A percentile compares a stretch with the other conserved stretches of the same genome.
Conservation (phyloP, 768 basidiomycete species). For the Mycena vitilis region DNA sequence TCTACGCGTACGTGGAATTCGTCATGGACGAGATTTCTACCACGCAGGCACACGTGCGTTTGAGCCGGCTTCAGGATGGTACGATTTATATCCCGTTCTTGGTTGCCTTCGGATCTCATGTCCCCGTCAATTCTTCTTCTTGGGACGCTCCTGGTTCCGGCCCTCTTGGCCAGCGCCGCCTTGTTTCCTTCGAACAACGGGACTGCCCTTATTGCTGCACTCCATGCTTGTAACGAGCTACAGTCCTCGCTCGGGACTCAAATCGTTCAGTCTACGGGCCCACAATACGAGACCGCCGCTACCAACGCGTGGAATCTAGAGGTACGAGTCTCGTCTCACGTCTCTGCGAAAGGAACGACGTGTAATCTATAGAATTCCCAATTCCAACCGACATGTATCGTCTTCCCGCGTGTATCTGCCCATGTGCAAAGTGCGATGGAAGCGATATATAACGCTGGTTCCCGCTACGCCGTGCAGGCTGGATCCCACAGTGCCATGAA, state of each 20-base stretch:
- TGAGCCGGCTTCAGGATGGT: too few species aligned
- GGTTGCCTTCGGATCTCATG: background rate
- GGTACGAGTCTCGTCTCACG: background rate
- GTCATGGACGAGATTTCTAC: too few species aligned
- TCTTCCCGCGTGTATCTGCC: slow-evolving; percentile 29
- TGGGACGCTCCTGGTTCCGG: background rate
- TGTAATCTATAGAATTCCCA: slow-evolving; percentile 29
- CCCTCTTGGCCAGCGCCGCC: background rate
- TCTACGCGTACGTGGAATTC: too few species aligned
- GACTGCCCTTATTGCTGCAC: slow-evolving; percentile 19
- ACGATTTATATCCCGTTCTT: background rate
- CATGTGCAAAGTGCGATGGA: slow-evolving; percentile 40
- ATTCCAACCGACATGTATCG: slow-evolving; percentile 38
- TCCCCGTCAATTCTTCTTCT: background rate
- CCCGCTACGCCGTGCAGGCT: slow-evolving; percentile 39
- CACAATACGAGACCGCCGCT: slow-evolving; percentile 23
- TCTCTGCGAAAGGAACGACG: background rate
- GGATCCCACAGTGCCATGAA: slow-evolving; percentile 42
- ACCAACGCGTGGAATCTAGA: slow-evolving; percentile 36
- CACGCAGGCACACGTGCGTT: too few species aligned
- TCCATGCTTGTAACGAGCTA: slow-evolving; percentile 23
- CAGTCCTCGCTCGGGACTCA: slow-evolving; percentile 17
- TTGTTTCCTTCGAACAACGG: slow-evolving; percentile 17
- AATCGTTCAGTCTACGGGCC: slow-evolving; percentile 25
- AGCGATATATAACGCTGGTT: slow-evolving; percentile 32